Percentiles rank a stretch among this genome's conserved stretches.
Conservation (phyloP, 1,139 yeast species). For the Fermentozyma sake region DNA sequence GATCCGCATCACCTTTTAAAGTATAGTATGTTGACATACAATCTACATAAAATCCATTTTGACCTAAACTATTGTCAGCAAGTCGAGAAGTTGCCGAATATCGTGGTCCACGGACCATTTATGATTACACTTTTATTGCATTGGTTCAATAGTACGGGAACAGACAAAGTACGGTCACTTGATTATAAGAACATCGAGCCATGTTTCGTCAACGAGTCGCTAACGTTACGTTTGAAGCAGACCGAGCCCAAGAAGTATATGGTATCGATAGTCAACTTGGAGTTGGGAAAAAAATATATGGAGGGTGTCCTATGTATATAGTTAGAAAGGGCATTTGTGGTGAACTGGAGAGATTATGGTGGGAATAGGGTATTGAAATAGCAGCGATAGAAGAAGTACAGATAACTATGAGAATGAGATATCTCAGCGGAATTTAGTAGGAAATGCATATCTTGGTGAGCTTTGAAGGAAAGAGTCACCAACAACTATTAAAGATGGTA, state of each 20-base stretch:
- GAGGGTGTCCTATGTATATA: conserved; percentile 4
- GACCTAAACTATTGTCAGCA: conserved; percentile 49
- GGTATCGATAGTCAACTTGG: conserved; percentile 4
- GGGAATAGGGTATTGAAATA: too few relatives aligned
- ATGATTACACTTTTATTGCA: conserved; percentile 55
- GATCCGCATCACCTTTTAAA: conserved; percentile 35
- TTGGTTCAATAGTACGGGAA: conserved; percentile 32
- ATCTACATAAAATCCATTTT: conserved; percentile 80
- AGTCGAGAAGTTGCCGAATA: conserved; percentile 55
- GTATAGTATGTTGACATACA: conserved; percentile 72
- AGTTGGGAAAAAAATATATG: conserved; percentile 6
- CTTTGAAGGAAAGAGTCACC: too few relatives aligned
- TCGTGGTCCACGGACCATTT: conserved; percentile 81
- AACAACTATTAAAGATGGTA: too few relatives aligned
- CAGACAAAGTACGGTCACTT: conserved; percentile 22
- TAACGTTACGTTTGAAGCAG: conserved; percentile 4
- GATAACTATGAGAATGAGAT: too few relatives aligned
- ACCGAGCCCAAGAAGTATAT: too few relatives aligned
- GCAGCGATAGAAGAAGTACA: too few relatives aligned
- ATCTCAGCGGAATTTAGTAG: too few relatives aligned
- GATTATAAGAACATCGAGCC: conserved; percentile 51
- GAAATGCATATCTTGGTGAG: too few relatives aligned
- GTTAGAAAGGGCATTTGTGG: too few relatives aligned
- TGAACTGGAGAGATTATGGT: too few relatives aligned
- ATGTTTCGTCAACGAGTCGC: conserved; percentile 25